These are phyloP conservation scores for Paraurostyla sp. DNA, from an alignment of 73 alveolate species.

Conservation along the genomic window DNA sequence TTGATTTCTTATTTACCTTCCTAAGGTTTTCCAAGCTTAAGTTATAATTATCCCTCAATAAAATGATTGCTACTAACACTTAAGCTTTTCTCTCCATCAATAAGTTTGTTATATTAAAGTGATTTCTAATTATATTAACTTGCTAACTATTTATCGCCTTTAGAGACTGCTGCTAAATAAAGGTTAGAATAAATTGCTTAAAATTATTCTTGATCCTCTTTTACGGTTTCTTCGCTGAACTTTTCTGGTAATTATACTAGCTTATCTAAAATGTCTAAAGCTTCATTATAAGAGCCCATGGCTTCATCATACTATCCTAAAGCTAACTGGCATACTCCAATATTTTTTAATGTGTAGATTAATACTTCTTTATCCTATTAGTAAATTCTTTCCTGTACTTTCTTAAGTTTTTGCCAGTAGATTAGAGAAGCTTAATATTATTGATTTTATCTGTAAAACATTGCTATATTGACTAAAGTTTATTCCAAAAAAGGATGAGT, in stretches of 20 bases:
- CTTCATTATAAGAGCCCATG: not conserved
- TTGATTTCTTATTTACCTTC: not conserved
- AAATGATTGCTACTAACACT: not conserved
- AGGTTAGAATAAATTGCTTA: not conserved
- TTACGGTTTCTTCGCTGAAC: not conserved
- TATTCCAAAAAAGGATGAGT: slow-evolving; percentile 55
- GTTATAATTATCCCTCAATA: not conserved
- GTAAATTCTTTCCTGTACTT: not conserved
- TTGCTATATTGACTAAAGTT: slow-evolving; percentile 8
- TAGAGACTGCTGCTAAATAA: not conserved
- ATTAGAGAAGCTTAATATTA: not conserved
- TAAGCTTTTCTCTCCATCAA: not conserved
- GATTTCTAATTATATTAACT: slow-evolving; percentile 7
- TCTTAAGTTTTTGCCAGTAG: slow-evolving; percentile 13
- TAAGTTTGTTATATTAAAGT: not conserved
- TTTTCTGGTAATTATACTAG: not conserved
- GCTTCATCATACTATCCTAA: not conserved
- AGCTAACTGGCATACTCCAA: slow-evolving; percentile 5
- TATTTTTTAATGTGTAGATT: slow-evolving; percentile 14
- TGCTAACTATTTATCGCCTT: slow-evolving; percentile 2
- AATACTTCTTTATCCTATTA: not conserved
- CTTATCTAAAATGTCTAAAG: not conserved
- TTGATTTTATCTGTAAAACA: not conserved
- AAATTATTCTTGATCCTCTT: slow-evolving; percentile 36
- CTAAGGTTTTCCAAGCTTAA: not conserved